phyloP scores from a whole-genome alignment of 1,284 basidiomycete genomes.

The Hymenochaete sp. region DNA sequence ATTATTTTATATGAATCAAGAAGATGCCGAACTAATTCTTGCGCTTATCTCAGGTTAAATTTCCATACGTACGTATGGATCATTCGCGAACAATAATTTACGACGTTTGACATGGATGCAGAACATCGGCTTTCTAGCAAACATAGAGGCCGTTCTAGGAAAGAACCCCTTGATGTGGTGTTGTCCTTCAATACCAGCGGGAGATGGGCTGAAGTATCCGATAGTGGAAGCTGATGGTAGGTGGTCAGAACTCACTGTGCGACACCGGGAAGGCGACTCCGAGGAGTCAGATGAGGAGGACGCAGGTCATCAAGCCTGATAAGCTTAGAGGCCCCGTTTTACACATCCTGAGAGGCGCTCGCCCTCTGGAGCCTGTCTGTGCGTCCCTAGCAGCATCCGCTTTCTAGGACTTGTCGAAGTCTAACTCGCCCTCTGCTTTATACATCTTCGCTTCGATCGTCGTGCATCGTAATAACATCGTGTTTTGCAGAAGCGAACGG shows the following conservation, averaged over 20 bases:
- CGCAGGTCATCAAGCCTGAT: constrained; percentile 18
- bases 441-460: neutral
- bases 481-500: too few species aligned
- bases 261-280: constrained; percentile 10
- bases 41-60: constrained; percentile 55
- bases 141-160: constrained; percentile 75
- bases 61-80: constrained; percentile 71
- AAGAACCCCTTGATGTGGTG: constrained; percentile 72
- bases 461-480: neutral
- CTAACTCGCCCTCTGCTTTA: neutral
- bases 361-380: constrained; percentile 4
- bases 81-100: neutral
- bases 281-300: constrained; percentile 6
- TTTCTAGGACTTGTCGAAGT: constrained; percentile 8
- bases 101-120: constrained; percentile 27
- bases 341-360: constrained; percentile 20
- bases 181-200: constrained; percentile 58
- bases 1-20: neutral
- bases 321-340: neutral
- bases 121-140: constrained; percentile 70
- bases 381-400: neutral
- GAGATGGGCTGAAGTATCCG: constrained; percentile 72
- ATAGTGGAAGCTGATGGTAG: constrained; percentile 68
- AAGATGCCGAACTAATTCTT: constrained; percentile 5
- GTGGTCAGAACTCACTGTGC: constrained; percentile 48